Evolutionary conservation across 805 yeast species (phyloP).

Genomic region (Candida chilensis): DNA sequence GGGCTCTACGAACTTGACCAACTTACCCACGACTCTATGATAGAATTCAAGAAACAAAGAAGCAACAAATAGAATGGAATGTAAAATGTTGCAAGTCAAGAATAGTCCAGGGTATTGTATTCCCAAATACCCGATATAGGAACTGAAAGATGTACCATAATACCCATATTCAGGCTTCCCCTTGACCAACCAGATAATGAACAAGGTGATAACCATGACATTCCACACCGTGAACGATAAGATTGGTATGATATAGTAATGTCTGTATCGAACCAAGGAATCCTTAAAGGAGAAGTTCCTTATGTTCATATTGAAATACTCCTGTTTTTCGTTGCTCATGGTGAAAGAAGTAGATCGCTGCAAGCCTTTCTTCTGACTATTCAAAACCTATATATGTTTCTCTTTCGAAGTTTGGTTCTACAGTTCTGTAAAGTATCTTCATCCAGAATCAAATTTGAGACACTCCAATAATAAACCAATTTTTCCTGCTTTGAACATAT

Average conservation of each 20-base stretch:
- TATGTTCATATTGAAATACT: not conserved
- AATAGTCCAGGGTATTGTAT: constrained; percentile 11
- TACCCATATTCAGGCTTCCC: not conserved
- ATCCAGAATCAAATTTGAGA: too few species aligned
- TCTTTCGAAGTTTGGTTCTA: too few species aligned
- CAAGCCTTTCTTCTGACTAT: not conserved
- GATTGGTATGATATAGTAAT: not conserved
- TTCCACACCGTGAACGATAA: not conserved
- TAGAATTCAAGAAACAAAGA: constrained; percentile 16
- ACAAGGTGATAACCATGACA: not conserved
- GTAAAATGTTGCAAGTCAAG: constrained; percentile 10
- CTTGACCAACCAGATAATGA: not conserved
- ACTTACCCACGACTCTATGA: constrained; percentile 17
- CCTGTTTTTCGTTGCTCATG: not conserved
- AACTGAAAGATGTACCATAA: constrained; percentile 1
- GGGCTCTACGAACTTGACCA: constrained; percentile 16
- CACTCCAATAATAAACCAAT: not conserved
- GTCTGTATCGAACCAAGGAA: not conserved
- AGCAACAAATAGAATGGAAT: constrained; percentile 11
- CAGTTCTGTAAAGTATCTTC: not conserved
- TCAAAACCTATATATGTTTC: too few species aligned
- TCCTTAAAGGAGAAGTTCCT: not conserved
- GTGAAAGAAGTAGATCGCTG: not conserved
- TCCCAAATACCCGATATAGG: not conserved
- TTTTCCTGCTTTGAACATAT: too few species aligned